Evolutionary conservation across 2,329 filamentous ascomycete genomes (phyloP).

Genomic region (Aspergillus pseudonomiae): DNA sequence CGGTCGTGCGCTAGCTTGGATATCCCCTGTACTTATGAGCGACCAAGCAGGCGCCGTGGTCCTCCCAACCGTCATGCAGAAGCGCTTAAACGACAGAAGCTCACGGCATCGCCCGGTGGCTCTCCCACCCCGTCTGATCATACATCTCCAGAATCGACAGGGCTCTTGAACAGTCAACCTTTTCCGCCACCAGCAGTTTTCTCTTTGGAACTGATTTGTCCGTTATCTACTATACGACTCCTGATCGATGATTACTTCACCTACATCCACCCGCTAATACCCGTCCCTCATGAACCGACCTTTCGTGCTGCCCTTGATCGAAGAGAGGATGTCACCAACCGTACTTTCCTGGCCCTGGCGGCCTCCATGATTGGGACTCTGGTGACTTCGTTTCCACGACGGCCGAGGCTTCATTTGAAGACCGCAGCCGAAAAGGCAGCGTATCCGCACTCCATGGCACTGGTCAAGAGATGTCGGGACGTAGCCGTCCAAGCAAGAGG

Average conservation of each 20-base stretch:
- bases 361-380: conserved; percentile 50
- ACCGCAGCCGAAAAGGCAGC: conserved; percentile 40
- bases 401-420: conserved; percentile 45
- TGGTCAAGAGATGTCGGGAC: conserved; percentile 48
- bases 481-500: conserved; percentile 49
- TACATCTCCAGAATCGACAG: conserved; percentile 43
- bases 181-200: conserved; percentile 46
- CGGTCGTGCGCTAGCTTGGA: conserved; percentile 66
- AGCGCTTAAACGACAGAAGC: conserved; percentile 64
- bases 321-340: conserved; percentile 46
- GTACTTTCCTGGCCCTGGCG: conserved; percentile 47
- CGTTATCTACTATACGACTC: conserved; percentile 42
- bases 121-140: conserved; percentile 48
- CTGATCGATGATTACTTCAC: conserved; percentile 52
- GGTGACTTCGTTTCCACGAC: conserved; percentile 49
- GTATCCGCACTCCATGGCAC: conserved; percentile 47
- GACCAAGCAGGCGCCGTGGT: conserved; percentile 65
- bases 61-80: conserved; percentile 69
- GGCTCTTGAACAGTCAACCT: conserved; percentile 22
- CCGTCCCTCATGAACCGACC: conserved; percentile 50
- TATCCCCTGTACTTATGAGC: conserved; percentile 68
- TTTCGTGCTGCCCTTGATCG: conserved; percentile 48
- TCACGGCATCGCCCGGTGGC: conserved; percentile 42
- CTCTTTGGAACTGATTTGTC: conserved; percentile 54
- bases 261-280: conserved; percentile 52